Conservation (phyloP, 306 rosid species). For the Astragalus membranaceus region DNA sequence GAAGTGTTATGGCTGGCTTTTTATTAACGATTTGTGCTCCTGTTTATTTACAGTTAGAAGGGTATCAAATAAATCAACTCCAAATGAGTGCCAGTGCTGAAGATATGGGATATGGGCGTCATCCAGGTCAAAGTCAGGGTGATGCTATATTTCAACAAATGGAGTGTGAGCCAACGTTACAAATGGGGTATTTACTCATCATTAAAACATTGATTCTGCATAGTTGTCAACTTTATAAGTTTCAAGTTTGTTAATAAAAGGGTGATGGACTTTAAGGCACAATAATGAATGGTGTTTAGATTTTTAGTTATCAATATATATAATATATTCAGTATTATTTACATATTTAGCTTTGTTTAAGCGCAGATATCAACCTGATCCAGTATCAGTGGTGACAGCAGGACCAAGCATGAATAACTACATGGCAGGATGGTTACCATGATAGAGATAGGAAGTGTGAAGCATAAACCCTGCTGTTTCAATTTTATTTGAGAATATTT, state of each 20-base stretch:
- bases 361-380: slow-evolving; percentile 61
- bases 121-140: slow-evolving; percentile 39
- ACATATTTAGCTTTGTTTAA: neutral
- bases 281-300: neutral
- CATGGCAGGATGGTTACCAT: slow-evolving; percentile 71
- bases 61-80: slow-evolving; percentile 55
- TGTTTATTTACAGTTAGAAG: slow-evolving; percentile 52
- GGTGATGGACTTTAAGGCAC: no score
- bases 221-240: no score
- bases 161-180: slow-evolving; percentile 77
- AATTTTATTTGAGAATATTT: slow-evolving; percentile 9
- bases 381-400: slow-evolving; percentile 55
- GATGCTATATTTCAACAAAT: slow-evolving; percentile 66
- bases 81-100: slow-evolving; percentile 55
- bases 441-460: neutral
- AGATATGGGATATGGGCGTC: slow-evolving; percentile 59
- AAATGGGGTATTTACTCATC: slow-evolving; percentile 49
- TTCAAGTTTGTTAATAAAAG: no score
- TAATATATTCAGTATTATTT: no score
- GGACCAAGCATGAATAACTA: slow-evolving; percentile 76
- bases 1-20: no score
- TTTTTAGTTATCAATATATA: neutral
- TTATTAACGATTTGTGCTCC: neutral
- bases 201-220: neutral
- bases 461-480: neutral